Evolutionary conservation across 1,284 basidiomycete species (phyloP).

Genomic region (Coniophora puteana): DNA sequence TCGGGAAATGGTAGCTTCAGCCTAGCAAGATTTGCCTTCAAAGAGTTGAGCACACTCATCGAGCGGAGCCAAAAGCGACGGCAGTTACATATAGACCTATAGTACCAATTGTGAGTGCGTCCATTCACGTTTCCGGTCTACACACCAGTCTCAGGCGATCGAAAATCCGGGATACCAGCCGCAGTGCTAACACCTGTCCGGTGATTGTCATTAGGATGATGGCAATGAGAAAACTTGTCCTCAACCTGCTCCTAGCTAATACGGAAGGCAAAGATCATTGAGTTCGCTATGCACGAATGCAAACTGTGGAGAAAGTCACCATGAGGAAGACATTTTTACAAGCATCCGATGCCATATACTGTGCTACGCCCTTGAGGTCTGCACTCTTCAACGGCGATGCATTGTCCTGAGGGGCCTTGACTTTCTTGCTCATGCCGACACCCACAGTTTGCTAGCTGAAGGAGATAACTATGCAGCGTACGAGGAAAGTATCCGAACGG

Average conservation of each 20-base stretch:
- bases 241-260: conserved; percentile 61
- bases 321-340: conserved; percentile 71
- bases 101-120: neutral
- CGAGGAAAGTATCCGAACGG: too few relatives aligned
- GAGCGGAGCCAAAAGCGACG: conserved; percentile 1
- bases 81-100: conserved; percentile 50
- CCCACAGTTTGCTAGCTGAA: too few relatives aligned
- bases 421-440: too few relatives aligned
- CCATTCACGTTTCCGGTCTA: neutral
- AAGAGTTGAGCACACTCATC: too few relatives aligned
- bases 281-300: conserved; percentile 6
- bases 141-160: conserved; percentile 72
- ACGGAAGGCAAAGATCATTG: neutral
- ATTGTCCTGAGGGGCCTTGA: conserved; percentile 25
- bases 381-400: conserved; percentile 29
- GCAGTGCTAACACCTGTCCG: conserved; percentile 68
- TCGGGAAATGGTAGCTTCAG: conserved; percentile 76
- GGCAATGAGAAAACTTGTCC: conserved; percentile 4
- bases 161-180: conserved; percentile 79
- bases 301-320: conserved; percentile 40
- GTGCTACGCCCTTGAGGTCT: conserved; percentile 46
- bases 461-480: too few relatives aligned
- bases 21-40: conserved; percentile 68
- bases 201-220: neutral
- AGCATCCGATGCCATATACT: conserved; percentile 62